Evolutionary conservation across 768 basidiomycete genomes (phyloP).

Genomic region (Boletus patriciae): DNA sequence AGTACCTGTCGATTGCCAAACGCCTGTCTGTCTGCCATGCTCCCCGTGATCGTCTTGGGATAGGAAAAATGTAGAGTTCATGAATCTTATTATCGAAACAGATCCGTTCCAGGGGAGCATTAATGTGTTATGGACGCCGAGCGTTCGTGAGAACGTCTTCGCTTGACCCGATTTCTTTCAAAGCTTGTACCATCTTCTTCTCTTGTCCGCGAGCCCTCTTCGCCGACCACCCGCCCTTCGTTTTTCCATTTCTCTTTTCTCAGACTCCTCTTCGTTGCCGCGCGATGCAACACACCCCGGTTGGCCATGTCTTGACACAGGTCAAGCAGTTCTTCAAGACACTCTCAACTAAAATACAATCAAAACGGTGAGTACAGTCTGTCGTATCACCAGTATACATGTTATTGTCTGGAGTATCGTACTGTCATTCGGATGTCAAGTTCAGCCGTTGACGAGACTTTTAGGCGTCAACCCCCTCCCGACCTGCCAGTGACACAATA

Average conservation of each 20-base stretch:
- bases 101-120: neutral
- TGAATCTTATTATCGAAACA: neutral
- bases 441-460: conserved; percentile 4
- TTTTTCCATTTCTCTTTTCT: neutral
- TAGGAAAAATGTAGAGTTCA: neutral
- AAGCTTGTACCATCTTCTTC: neutral
- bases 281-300: conserved; percentile 17
- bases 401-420: no score
- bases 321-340: conserved; percentile 18
- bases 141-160: conserved; percentile 7
- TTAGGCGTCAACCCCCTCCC: conserved; percentile 8
- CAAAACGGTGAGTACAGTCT: conserved; percentile 19
- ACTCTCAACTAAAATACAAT: conserved; percentile 19
- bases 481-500: conserved; percentile 14
- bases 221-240: neutral
- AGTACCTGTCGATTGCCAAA: no score
- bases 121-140: neutral
- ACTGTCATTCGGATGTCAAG: neutral
- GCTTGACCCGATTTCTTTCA: neutral
- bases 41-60: no score
- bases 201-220: neutral
- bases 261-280: neutral
- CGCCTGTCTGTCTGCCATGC: no score
- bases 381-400: no score
- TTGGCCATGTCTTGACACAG: conserved; percentile 15